Percentiles rank a stretch among this genome's conserved stretches.
These are phyloP conservation scores for Eimeria praecox DNA, from an alignment of 169 alveolate genomes.

Conservation along the genomic window DNA sequence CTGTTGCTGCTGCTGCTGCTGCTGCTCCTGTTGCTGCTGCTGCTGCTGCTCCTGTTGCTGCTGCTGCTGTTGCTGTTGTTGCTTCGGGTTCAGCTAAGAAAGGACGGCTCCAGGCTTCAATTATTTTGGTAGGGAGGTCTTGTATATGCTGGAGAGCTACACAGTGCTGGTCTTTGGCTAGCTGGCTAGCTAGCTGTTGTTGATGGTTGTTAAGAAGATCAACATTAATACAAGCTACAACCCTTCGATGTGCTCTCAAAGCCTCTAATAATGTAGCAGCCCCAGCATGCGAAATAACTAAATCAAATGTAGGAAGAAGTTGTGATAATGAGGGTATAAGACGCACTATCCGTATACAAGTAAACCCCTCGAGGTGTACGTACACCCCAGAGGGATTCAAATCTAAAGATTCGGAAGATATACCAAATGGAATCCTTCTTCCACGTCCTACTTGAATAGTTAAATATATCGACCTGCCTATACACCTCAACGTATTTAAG, in stretches of 20 bases:
- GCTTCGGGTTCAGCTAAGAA: conserved; percentile 22
- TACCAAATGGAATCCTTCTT: neutral
- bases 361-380: neutral
- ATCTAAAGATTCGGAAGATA: neutral
- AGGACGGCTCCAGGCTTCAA: conserved; percentile 37
- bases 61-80: conserved; percentile 11
- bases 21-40: neutral
- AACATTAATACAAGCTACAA: conserved; percentile 56
- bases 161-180: conserved; percentile 25
- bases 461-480: conserved; percentile 39
- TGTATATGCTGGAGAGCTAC: neutral
- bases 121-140: conserved; percentile 4
- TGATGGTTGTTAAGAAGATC: conserved; percentile 60
- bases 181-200: conserved; percentile 60
- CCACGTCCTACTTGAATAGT: conserved; percentile 71
- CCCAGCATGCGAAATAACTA: conserved; percentile 73
- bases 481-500: conserved; percentile 5
- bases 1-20: conserved; percentile 27
- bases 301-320: neutral
- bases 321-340: neutral
- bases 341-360: neutral
- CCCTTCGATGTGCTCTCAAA: conserved; percentile 25
- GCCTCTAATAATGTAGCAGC: conserved; percentile 70
- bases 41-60: neutral
- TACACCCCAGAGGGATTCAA: conserved; percentile 7